Percentiles rank a stretch among this genome's conserved stretches.
Conservation (phyloP, 2,329 filamentous ascomycete species). For the Trichoderma sp. region DNA sequence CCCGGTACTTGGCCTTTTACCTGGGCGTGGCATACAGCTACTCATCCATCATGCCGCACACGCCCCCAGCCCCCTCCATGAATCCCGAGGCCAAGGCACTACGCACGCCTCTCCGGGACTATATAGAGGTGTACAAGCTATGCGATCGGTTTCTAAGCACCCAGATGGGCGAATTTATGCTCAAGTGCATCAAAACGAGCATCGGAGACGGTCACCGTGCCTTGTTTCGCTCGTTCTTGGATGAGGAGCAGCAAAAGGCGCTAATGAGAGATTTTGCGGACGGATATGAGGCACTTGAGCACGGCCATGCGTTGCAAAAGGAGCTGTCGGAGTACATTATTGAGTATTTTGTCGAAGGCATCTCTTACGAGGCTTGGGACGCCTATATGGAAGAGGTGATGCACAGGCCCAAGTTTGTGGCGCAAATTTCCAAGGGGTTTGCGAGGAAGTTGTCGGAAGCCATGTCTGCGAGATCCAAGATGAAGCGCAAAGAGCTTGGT, state of each 20-base stretch:
- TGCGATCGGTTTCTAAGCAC: slow-evolving; percentile 36
- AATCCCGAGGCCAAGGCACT: slow-evolving; percentile 28
- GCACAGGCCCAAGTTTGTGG: slow-evolving; percentile 32
- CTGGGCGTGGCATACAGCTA: slow-evolving; percentile 36
- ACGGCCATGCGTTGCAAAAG: slow-evolving; percentile 25
- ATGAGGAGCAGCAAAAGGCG: slow-evolving; percentile 29
- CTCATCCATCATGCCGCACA: slow-evolving; percentile 33
- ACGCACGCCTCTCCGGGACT: slow-evolving; percentile 33
- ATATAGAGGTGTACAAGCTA: slow-evolving; percentile 37
- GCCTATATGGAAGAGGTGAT: slow-evolving; percentile 26
- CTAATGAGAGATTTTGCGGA: slow-evolving; percentile 37
- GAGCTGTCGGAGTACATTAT: slow-evolving; percentile 28
- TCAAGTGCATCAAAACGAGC: slow-evolving; percentile 30
- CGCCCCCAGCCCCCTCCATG: slow-evolving; percentile 24
- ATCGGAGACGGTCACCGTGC: slow-evolving; percentile 35
- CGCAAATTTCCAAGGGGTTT: slow-evolving; percentile 32
- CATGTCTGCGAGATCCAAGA: slow-evolving; percentile 24
- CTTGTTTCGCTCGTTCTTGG: slow-evolving; percentile 29
- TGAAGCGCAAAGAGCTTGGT: slow-evolving; percentile 32
- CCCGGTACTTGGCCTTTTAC: slow-evolving; percentile 34
- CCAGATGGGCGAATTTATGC: slow-evolving; percentile 31
- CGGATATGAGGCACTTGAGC: slow-evolving; percentile 33
- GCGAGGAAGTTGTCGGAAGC: slow-evolving; percentile 30
- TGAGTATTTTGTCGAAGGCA: slow-evolving; percentile 34
- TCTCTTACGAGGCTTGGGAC: slow-evolving; percentile 31